Evolutionary conservation across 345 rosid genomes (phyloP).

Genomic region (Gossypium thurberi): DNA sequence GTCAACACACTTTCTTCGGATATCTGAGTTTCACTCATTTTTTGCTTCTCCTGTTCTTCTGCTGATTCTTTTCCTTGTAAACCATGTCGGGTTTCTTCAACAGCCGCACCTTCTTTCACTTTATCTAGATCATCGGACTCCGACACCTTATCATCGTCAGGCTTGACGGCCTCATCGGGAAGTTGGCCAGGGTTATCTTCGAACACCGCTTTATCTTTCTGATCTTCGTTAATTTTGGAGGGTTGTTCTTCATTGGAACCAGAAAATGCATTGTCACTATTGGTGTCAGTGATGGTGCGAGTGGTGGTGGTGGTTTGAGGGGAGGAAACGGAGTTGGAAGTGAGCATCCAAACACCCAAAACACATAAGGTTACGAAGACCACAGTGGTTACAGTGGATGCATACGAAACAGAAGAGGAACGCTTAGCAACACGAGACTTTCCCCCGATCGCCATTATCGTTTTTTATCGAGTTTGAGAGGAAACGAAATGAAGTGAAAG

Average conservation of each 20-base stretch:
- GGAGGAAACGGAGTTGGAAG: slow-evolving; percentile 42
- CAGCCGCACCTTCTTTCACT: not conserved
- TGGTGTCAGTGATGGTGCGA: slow-evolving; percentile 15
- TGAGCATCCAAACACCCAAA: slow-evolving; percentile 77
- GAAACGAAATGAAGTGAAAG: not conserved
- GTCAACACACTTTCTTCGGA: slow-evolving; percentile 37
- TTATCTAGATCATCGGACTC: slow-evolving; percentile 7
- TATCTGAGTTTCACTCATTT: slow-evolving; percentile 27
- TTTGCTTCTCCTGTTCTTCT: slow-evolving; percentile 36
- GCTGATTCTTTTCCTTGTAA: slow-evolving; percentile 29
- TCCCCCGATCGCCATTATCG: slow-evolving; percentile 53
- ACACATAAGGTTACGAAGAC: slow-evolving; percentile 59
- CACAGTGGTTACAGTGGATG: slow-evolving; percentile 60
- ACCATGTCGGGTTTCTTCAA: slow-evolving; percentile 14
- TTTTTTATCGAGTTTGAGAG: not conserved
- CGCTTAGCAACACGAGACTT: slow-evolving; percentile 55
- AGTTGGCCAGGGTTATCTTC: slow-evolving; percentile 85
- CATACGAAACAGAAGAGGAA: slow-evolving; percentile 39
- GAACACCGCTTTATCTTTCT: slow-evolving; percentile 32
- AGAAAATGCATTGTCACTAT: slow-evolving; percentile 13
- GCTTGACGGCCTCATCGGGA: slow-evolving; percentile 72
- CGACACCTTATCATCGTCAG: slow-evolving; percentile 34
- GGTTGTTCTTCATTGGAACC: slow-evolving; percentile 21
- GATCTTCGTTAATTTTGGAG: slow-evolving; percentile 9
- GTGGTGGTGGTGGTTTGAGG: slow-evolving; percentile 33